Percentiles rank a stretch among this genome's conserved stretches.
Evolutionary conservation across 805 yeast species (phyloP).

Genomic region (Diddensiella santjacobensis): DNA sequence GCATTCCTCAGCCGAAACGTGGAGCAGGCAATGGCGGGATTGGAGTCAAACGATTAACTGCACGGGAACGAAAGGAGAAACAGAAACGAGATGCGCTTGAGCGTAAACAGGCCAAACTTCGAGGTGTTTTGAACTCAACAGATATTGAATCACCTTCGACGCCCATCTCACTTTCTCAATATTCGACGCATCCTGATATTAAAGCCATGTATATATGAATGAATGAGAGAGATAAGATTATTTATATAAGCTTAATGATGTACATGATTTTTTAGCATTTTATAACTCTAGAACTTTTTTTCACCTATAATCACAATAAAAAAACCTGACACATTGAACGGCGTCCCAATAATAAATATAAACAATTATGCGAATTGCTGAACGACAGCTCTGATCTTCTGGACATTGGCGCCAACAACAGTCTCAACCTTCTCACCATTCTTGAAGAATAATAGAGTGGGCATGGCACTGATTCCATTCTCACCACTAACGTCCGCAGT

Average conservation of each 20-base stretch:
- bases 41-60: conserved; percentile 16
- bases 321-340: background rate
- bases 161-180: conserved; percentile 2
- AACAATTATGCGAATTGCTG: conserved; percentile 42
- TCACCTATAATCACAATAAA: background rate
- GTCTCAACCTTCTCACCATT: conserved; percentile 73
- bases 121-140: background rate
- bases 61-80: conserved; percentile 24
- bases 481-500: conserved; percentile 70
- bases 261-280: background rate
- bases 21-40: background rate
- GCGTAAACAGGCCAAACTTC: conserved; percentile 14
- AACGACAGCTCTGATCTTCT: conserved; percentile 50
- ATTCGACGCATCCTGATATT: conserved; percentile 8
- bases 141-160: conserved; percentile 1
- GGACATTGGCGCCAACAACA: conserved; percentile 87
- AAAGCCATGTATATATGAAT: conserved; percentile 17
- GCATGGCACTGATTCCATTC: conserved; percentile 61
- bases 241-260: background rate
- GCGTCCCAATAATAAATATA: background rate
- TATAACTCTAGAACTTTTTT: background rate
- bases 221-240: too few species aligned
- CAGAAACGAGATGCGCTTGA: conserved; percentile 26
- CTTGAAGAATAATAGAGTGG: conserved; percentile 73
- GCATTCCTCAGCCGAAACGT: background rate